Evolutionary conservation across 139 green algal genomes (phyloP).

Genomic region (Coelastrella sp.): DNA sequence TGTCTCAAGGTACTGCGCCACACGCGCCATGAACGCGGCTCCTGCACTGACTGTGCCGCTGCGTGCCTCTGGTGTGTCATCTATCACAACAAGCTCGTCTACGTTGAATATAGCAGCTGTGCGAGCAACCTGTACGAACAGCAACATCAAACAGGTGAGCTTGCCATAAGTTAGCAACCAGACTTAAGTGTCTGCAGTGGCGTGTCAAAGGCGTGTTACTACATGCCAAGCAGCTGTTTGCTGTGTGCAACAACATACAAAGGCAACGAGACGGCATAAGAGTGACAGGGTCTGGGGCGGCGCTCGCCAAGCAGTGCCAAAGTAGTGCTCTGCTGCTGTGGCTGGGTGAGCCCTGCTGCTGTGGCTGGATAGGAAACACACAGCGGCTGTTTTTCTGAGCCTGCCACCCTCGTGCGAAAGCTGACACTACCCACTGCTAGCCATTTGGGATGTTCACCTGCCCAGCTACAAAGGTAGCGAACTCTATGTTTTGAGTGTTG

Average conservation of each 20-base stretch:
- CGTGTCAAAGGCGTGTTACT: neutral
- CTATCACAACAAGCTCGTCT: constrained; percentile 88
- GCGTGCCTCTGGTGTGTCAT: constrained; percentile 62
- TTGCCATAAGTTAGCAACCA: too few species aligned
- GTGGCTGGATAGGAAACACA: neutral
- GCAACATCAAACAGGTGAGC: too few species aligned
- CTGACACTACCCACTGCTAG: too few species aligned
- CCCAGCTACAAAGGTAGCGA: constrained; percentile 78
- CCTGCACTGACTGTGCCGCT: constrained; percentile 56
- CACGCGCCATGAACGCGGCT: constrained; percentile 79
- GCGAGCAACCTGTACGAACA: constrained; percentile 70
- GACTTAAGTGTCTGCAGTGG: neutral
- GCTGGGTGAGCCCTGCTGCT: neutral
- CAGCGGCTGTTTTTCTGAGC: too few species aligned
- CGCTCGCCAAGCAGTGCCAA: too few species aligned
- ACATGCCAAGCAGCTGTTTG: too few species aligned
- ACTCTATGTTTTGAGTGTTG: constrained; percentile 78
- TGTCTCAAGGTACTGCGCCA: constrained; percentile 92
- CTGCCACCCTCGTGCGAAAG: too few species aligned
- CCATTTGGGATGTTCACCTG: constrained; percentile 32
- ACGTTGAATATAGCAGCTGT: constrained; percentile 86
- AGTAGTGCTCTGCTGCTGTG: neutral
- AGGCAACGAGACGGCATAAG: too few species aligned
- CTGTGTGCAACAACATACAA: too few species aligned
- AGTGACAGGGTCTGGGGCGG: too few species aligned